Evolutionary conservation across 441 rosid species (phyloP), one percentile per base, ranked within the genome.

Genomic region (Corymbia citriodora): DNA sequence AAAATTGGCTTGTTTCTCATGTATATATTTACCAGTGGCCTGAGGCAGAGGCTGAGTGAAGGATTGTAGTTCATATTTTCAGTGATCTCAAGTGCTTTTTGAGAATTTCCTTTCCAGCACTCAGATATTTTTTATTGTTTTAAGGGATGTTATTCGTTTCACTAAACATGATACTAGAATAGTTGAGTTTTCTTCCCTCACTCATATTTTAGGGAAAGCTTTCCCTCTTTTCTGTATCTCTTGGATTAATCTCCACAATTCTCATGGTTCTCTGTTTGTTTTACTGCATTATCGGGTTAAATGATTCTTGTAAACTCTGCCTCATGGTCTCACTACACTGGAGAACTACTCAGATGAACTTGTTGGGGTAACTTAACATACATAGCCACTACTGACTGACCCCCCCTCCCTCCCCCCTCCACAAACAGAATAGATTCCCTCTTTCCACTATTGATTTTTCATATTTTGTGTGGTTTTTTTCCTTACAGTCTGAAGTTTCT

Each of bases 11-110:
- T 87, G 89, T 87, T 87, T 87, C 18, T 87, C 89, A 87, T 87
- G 89, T 87, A 87, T 63, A 87, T 87, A 87, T 63, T 87, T 57
- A 87, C 89, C 50, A 87, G 89, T 87, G 89, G 89, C 70, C 89
- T 57, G 72, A 87, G 68, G 89, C 89, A 40, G 89, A 63, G 50
- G 89, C 89, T 55, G 89, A 55, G 89, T 87, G 89, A 87, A 57
- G 89, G 89, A 55, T 27, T 87, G 89, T 31, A 63, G 72, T 31
- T 36, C 63, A 55, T 63, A 87, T 57, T 33, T 87, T 63, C 89
- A 23, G 68, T 87, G 70, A 55, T 87, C 68, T 63, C 68, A 55
- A 87, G 70, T 87, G 68, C 63, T 23, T 87, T 87, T 87, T 87
- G 89, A 63, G 52, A 57, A 57, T 33, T 63, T 45, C n/a, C 31